Conservation (phyloP, 202 grass and related monocot species). For the Setaria viridis region DNA sequence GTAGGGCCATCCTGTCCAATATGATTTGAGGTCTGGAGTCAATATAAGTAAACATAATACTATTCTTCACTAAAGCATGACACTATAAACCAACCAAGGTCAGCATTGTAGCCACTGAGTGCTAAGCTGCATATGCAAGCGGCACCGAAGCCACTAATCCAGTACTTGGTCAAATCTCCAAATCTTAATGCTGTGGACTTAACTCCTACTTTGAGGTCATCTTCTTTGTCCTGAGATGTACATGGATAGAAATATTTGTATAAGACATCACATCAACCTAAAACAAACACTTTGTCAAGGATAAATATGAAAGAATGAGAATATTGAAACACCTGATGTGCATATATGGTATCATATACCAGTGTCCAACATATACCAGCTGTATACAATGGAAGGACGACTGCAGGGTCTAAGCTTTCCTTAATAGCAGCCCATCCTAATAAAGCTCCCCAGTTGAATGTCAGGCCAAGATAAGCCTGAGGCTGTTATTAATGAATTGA, state of each 20-base stretch:
- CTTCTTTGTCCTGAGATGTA: slow-evolving; percentile 78
- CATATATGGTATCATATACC: slow-evolving; percentile 94
- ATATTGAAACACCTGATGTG: slow-evolving; percentile 68
- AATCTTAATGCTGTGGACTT: slow-evolving; percentile 89
- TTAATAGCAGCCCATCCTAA: slow-evolving; percentile 91
- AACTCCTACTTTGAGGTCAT: slow-evolving; percentile 85
- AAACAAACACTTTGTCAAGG: background rate
- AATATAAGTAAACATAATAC: slow-evolving; percentile 23
- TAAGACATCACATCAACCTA: slow-evolving; percentile 1
- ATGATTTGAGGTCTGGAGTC: slow-evolving; percentile 32
- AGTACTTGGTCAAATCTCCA: slow-evolving; percentile 75
- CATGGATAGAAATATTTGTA: background rate
- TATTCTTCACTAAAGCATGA: slow-evolving; percentile 11
- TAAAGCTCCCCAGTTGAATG: slow-evolving; percentile 94
- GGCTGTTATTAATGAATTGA: slow-evolving; percentile 59
- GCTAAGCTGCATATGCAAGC: slow-evolving; percentile 69
- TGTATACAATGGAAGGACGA: slow-evolving; percentile 77
- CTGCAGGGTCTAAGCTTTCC: slow-evolving; percentile 70
- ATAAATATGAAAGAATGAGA: slow-evolving; percentile 19
- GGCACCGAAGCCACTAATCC: slow-evolving; percentile 75
- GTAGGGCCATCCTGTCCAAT: slow-evolving; percentile 75
- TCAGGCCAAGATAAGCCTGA: slow-evolving; percentile 88
- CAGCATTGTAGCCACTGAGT: slow-evolving; percentile 77
- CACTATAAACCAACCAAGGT: slow-evolving; percentile 67
- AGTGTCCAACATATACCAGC: slow-evolving; percentile 87